These are phyloP conservation scores for Elsinoe necatrix DNA, from an alignment of 2,329 filamentous ascomycete genomes.

Conservation along the genomic window DNA sequence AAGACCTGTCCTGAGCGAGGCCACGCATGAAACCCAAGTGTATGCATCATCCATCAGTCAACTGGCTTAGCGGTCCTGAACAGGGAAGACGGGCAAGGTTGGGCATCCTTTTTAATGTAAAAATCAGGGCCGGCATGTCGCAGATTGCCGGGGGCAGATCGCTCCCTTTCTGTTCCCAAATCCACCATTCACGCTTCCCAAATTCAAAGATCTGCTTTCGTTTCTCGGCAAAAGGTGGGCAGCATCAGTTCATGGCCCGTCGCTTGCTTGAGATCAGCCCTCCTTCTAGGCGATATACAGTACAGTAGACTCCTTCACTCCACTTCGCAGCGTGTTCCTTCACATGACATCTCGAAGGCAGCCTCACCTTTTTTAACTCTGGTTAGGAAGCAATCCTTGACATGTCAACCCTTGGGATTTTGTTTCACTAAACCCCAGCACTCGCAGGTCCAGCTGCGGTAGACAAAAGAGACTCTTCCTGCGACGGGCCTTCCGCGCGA, in stretches of 20 bases:
- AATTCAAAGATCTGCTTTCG: constrained; percentile 6
- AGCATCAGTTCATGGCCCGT: neutral
- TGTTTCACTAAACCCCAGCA: constrained; percentile 9
- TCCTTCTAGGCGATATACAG: constrained; percentile 6
- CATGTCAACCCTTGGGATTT: constrained; percentile 3
- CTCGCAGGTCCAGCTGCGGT: neutral
- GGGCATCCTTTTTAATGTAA: constrained; percentile 1
- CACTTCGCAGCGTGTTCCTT: neutral
- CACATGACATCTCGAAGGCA: neutral
- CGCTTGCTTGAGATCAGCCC: neutral
- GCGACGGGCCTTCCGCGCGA: constrained; percentile 14
- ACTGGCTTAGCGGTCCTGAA: neutral
- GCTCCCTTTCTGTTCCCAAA: neutral
- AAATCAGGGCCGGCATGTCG: constrained; percentile 2
- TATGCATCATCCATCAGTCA: neutral
- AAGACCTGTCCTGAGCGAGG: neutral
- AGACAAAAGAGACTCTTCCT: constrained; percentile 6
- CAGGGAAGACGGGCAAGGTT: neutral
- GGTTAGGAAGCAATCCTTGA: neutral
- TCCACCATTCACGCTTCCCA: constrained; percentile 1
- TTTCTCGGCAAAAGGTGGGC: neutral
- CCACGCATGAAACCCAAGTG: neutral
- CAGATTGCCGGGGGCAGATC: constrained; percentile 7
- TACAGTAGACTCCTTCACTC: constrained; percentile 1
- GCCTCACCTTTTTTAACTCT: neutral